phyloP scores from a whole-genome alignment of 1,284 basidiomycete genomes.

The Schizopora paradoxa region DNA sequence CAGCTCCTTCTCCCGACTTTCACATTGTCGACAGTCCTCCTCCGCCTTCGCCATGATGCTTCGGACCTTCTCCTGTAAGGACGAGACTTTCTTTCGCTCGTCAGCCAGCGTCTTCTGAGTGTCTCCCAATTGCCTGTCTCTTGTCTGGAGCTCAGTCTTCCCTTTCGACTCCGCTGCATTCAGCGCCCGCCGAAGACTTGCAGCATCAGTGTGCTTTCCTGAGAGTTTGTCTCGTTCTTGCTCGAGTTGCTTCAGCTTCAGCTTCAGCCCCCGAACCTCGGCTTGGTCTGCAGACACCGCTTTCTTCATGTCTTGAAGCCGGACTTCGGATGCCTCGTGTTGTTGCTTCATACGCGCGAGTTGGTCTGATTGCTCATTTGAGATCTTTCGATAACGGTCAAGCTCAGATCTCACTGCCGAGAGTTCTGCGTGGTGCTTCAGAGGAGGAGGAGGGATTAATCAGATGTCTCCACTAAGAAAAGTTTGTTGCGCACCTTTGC shows the following conservation, averaged over 20 bases:
- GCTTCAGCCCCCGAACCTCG: slow-evolving; percentile 57
- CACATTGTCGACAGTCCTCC: no score
- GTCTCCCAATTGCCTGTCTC: slow-evolving; percentile 49
- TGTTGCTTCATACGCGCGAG: slow-evolving; percentile 61
- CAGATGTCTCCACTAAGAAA: slow-evolving; percentile 7
- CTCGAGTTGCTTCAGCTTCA: slow-evolving; percentile 55
- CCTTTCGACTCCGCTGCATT: slow-evolving; percentile 44
- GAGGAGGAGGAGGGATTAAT: slow-evolving; percentile 7
- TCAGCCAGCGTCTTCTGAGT: slow-evolving; percentile 44
- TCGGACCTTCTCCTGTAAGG: no score
- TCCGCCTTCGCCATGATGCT: slow-evolving; percentile 42
- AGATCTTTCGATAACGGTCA: slow-evolving; percentile 40
- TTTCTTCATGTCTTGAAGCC: slow-evolving; percentile 56
- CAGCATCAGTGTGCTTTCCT: slow-evolving; percentile 45
- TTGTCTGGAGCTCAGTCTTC: slow-evolving; percentile 48
- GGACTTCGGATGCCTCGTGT: slow-evolving; percentile 45
- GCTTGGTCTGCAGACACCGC: slow-evolving; percentile 42
- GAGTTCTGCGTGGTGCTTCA: slow-evolving; percentile 54
- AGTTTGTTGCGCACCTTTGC: slow-evolving; percentile 42
- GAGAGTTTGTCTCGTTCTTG: slow-evolving; percentile 49
- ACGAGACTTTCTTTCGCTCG: slow-evolving; percentile 49
- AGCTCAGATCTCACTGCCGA: slow-evolving; percentile 56
- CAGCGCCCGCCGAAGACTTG: slow-evolving; percentile 48
- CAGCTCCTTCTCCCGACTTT: slow-evolving; percentile 35
- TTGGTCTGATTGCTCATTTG: slow-evolving; percentile 48